Evolutionary conservation across 1,284 basidiomycete genomes (phyloP).

Genomic region (Apiotrichum akiyoshidainum): DNA sequence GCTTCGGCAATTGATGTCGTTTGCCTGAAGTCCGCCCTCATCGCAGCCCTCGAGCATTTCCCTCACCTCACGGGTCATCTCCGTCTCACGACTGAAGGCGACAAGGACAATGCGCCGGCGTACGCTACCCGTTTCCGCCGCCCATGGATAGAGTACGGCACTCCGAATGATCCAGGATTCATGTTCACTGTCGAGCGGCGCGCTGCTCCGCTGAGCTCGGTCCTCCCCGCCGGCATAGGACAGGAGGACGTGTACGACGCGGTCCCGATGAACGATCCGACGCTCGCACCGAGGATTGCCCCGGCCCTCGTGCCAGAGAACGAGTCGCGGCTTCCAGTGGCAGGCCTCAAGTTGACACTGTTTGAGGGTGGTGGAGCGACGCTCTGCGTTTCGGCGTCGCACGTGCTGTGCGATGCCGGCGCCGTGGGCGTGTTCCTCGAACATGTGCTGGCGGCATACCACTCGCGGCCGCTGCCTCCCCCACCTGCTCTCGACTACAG

Average conservation of each 20-base stretch:
- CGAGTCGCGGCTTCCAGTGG: neutral
- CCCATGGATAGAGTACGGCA: slow-evolving; percentile 23
- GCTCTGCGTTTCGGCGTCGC: slow-evolving; percentile 2
- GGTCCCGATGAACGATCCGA: neutral
- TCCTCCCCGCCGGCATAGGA: neutral
- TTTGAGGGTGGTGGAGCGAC: slow-evolving; percentile 9
- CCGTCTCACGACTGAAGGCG: neutral
- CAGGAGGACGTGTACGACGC: slow-evolving; percentile 1
- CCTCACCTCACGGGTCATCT: slow-evolving; percentile 51
- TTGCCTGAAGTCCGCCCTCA: slow-evolving; percentile 35
- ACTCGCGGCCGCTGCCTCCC: neutral
- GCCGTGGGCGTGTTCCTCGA: slow-evolving; percentile 8
- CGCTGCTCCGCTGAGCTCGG: neutral
- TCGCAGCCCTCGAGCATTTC: slow-evolving; percentile 45
- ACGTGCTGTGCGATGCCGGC: slow-evolving; percentile 11
- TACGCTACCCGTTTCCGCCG: slow-evolving; percentile 15
- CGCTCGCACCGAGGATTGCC: slow-evolving; percentile 7
- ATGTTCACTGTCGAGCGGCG: slow-evolving; percentile 38
- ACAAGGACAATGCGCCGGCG: neutral
- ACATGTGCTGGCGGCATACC: neutral
- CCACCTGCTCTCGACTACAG: neutral
- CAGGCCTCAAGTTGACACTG: slow-evolving; percentile 12
- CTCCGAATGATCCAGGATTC: slow-evolving; percentile 49
- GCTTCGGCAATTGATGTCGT: slow-evolving; percentile 17
- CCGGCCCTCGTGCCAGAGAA: neutral